These are phyloP conservation scores for Colletotrichum endophyticum DNA, from an alignment of 2,329 filamentous ascomycete genomes.

Conservation along the genomic window DNA sequence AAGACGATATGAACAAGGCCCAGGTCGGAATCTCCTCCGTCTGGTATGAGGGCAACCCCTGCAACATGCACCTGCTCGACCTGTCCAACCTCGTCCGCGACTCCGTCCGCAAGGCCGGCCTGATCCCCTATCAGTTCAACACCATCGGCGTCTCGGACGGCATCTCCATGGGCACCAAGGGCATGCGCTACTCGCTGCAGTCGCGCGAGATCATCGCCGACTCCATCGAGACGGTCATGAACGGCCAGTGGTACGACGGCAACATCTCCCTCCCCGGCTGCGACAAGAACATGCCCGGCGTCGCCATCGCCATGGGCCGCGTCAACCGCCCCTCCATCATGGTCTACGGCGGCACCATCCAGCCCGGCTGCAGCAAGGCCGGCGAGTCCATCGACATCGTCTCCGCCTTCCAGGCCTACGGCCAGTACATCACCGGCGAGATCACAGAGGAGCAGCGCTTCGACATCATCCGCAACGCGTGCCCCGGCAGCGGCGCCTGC, in stretches of 20 bases:
- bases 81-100: slow-evolving; percentile 77
- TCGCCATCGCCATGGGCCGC: slow-evolving; percentile 91
- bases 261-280: slow-evolving; percentile 97
- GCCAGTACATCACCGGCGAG: slow-evolving; percentile 89
- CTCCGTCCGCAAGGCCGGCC: slow-evolving; percentile 70
- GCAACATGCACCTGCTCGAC: slow-evolving; percentile 98
- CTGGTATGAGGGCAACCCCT: slow-evolving; percentile 98
- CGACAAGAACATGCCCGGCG: slow-evolving; percentile 99
- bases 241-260: slow-evolving; percentile 97
- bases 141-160: slow-evolving; percentile 97
- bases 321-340: slow-evolving; percentile 95
- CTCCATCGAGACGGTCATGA: slow-evolving; percentile 98
- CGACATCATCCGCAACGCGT: slow-evolving; percentile 93
- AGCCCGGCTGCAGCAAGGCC: slow-evolving; percentile 81
- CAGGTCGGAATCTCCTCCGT: slow-evolving; percentile 98
- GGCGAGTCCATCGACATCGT: slow-evolving; percentile 90
- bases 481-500: slow-evolving; percentile 71
- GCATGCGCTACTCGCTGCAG: slow-evolving; percentile 95
- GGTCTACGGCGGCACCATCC: slow-evolving; percentile 96
- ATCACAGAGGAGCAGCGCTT: slow-evolving; percentile 91
- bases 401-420: slow-evolving; percentile 97
- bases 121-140: slow-evolving; percentile 97
- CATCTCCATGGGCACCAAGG: slow-evolving; percentile 97
- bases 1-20: slow-evolving; percentile 91
- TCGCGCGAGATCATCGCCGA: slow-evolving; percentile 97